Conservation (phyloP, 257 asterid species). For the Scutellaria barbata region DNA sequence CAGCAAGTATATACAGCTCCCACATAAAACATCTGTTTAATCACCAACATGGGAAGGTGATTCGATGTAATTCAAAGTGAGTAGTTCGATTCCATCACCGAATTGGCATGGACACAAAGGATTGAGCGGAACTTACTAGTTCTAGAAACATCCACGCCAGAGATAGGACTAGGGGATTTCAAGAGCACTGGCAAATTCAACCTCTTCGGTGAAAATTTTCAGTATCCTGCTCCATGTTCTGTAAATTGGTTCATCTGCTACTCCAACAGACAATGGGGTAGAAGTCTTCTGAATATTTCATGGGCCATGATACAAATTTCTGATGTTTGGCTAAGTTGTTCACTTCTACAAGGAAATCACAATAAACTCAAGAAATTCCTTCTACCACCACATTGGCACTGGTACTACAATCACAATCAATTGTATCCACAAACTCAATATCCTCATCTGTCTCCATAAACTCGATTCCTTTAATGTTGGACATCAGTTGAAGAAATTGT, state of each 20-base stretch:
- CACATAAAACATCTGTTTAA: constrained; percentile 23
- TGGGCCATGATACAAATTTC: not conserved
- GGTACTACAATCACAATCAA: constrained; percentile 35
- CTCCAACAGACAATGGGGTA: constrained; percentile 9
- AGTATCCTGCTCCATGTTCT: constrained; percentile 24
- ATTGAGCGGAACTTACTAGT: constrained; percentile 3
- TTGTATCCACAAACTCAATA: constrained; percentile 39
- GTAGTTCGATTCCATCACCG: constrained; percentile 5
- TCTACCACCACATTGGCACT: constrained; percentile 32
- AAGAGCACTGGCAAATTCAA: constrained; percentile 3
- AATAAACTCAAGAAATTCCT: constrained; percentile 39
- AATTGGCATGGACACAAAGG: not conserved
- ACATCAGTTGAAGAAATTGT: constrained; percentile 57
- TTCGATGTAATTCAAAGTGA: constrained; percentile 13
- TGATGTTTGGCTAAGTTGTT: not conserved
- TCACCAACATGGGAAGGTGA: constrained; percentile 7
- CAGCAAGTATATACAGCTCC: constrained; percentile 41
- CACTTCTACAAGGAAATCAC: constrained; percentile 13
- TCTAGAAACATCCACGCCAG: constrained; percentile 5
- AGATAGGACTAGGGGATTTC: not conserved
- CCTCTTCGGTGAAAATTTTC: constrained; percentile 13
- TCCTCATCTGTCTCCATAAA: constrained; percentile 43
- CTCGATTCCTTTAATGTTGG: constrained; percentile 44
- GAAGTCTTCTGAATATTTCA: not conserved
- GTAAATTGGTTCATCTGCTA: constrained; percentile 7